Evolutionary conservation across 176 grass and related monocot genomes (phyloP), one percentile per base, ranked within the genome.

Genomic region (Rhynchospora breviuscula): DNA sequence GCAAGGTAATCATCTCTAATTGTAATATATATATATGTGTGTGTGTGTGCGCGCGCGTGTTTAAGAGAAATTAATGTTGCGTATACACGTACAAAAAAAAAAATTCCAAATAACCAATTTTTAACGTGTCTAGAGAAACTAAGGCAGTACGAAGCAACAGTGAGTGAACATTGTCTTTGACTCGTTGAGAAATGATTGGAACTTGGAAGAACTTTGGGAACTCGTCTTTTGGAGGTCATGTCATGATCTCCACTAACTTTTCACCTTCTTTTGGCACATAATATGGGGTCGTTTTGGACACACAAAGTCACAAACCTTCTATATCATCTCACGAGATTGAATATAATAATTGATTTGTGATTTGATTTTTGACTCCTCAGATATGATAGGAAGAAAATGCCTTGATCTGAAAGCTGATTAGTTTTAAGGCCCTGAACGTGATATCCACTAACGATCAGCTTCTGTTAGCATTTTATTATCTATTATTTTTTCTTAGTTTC

Each of bases 251-350:
- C 70, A 52, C 70, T 75, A 75, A 19, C 11, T 52, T 75, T 75
- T 8, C 70, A 75, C 21, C 70, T 25, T 52, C 70, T 52, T 66
- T 59, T 14, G 25, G 25, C 25, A 14, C 25, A 65, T 13, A 65
- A 65, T 29, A 11, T 4, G 25, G 5, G 3, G 62, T 11, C 3
- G 0, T 65, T 51, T 48, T 13, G n/a, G 8, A 19, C 1, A 29
- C 70, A 75, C 49, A n/a, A n/a, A n/a, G n/a, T n/a, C n/a, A 75
- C 47, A 75, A 73, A 73, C 49, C 69, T 73, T 18, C 69, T 23
- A 73, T 49, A 17, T 67, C 65, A 25, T 51, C 17, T 47, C 40
- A 52, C 49, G 9, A 25, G 3, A 13, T 23, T 7, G 5, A 48
- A 52, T 26, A 74, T 52, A 13, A 74, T 72, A 22, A 52, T 51